These are phyloP conservation scores for Trichoderma sp. DNA, from an alignment of 2,329 filamentous ascomycete species.

Conservation along the genomic window DNA sequence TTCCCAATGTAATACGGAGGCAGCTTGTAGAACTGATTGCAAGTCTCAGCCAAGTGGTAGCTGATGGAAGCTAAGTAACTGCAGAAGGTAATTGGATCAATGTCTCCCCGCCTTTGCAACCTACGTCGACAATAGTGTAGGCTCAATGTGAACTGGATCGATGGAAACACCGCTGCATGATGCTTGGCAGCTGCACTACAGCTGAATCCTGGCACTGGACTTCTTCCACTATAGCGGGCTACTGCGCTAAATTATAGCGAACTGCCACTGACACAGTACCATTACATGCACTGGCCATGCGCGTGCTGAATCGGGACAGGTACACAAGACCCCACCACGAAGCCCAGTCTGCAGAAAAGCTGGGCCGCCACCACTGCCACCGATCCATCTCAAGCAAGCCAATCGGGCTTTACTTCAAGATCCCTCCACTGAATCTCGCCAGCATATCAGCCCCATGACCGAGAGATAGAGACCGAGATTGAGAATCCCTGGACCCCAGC, in stretches of 20 bases:
- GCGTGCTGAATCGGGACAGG: not conserved
- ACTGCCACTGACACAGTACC: not conserved
- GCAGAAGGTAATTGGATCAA: not conserved
- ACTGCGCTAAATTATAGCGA: not conserved
- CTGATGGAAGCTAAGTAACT: not conserved
- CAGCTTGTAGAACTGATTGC: not conserved
- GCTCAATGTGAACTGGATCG: not conserved
- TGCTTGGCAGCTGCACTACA: not conserved
- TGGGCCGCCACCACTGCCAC: not conserved
- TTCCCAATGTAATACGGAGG: not conserved
- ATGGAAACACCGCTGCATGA: not conserved
- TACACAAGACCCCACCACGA: conserved; percentile 4
- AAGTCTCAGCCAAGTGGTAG: not conserved
- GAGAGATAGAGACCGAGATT: not conserved
- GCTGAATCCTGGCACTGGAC: not conserved
- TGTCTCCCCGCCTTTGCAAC: not conserved
- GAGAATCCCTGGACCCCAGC: not conserved
- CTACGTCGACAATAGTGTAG: not conserved
- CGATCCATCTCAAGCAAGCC: not conserved
- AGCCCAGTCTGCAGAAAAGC: not conserved
- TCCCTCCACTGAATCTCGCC: not conserved
- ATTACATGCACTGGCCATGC: not conserved
- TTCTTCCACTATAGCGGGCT: not conserved
- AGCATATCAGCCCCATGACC: not conserved
- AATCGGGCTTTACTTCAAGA: not conserved